Percentiles rank a stretch among this genome's conserved stretches.
Conservation (phyloP, 2,329 filamentous ascomycete species). For the Aspergillus japonicus region DNA sequence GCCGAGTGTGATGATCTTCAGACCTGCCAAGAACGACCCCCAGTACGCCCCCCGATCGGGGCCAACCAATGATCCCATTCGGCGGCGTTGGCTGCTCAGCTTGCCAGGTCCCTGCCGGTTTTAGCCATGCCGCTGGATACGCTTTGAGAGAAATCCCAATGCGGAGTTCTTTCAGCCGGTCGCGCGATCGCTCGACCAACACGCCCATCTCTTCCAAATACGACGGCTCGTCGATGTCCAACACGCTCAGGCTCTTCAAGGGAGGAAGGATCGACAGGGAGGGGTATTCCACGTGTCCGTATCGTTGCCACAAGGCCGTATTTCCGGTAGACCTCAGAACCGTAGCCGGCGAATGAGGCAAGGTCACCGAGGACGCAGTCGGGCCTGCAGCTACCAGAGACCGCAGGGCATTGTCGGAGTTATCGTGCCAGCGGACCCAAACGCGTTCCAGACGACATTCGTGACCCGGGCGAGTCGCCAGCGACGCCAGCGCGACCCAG, state of each 20-base stretch:
- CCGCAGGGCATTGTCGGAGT: slow-evolving; percentile 49
- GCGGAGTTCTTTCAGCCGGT: slow-evolving; percentile 66
- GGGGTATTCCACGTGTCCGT: slow-evolving; percentile 69
- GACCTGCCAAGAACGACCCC: slow-evolving; percentile 26
- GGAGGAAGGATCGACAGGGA: slow-evolving; percentile 76
- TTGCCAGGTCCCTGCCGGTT: slow-evolving; percentile 20
- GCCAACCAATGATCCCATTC: slow-evolving; percentile 27
- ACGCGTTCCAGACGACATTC: slow-evolving; percentile 69
- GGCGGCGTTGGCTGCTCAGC: slow-evolving; percentile 13
- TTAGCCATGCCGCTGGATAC: slow-evolving; percentile 29
- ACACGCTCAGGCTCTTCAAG: slow-evolving; percentile 70
- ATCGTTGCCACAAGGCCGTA: slow-evolving; percentile 48
- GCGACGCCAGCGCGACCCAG: slow-evolving; percentile 73
- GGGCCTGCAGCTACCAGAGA: slow-evolving; percentile 12
- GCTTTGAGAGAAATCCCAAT: slow-evolving; percentile 63
- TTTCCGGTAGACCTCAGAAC: slow-evolving; percentile 18
- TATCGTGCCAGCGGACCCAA: slow-evolving; percentile 83
- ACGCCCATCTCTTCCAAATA: slow-evolving; percentile 82
- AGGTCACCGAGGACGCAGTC: slow-evolving; percentile 18
- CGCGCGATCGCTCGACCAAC: slow-evolving; percentile 68
- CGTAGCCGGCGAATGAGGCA: slow-evolving; percentile 19
- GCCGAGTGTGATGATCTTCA: neutral
- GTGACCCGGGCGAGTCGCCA: slow-evolving; percentile 62
- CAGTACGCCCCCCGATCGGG: slow-evolving; percentile 34
- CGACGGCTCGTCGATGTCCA: slow-evolving; percentile 78